Evolutionary conservation across 257 asterid species (phyloP).

Genomic region (Forsythia suspensa): DNA sequence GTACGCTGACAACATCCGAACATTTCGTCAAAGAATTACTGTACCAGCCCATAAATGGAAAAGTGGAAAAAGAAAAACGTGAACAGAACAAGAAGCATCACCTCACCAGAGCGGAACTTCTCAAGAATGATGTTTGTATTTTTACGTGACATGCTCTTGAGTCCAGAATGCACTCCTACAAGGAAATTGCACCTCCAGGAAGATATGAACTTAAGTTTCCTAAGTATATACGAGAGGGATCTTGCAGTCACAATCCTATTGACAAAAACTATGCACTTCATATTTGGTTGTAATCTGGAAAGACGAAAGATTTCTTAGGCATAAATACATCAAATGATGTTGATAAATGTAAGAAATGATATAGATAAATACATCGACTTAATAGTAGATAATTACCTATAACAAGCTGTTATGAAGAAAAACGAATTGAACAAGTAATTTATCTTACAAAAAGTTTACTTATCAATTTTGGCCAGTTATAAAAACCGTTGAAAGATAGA

Average conservation of each 20-base stretch:
- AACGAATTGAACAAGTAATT: not conserved
- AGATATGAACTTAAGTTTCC: conserved; percentile 58
- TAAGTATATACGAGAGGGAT: conserved; percentile 68
- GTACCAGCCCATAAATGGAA: not conserved
- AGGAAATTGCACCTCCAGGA: conserved; percentile 89
- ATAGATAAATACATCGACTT: conserved; percentile 1
- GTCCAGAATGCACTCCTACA: conserved; percentile 83
- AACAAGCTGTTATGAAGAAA: not conserved
- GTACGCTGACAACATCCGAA: conserved; percentile 16
- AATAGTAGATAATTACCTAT: not conserved
- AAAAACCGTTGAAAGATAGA: not conserved
- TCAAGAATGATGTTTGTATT: conserved; percentile 63
- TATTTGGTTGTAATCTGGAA: conserved; percentile 80
- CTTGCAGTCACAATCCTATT: conserved; percentile 92
- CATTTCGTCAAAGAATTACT: not conserved
- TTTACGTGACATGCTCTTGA: conserved; percentile 63
- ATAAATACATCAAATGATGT: conserved; percentile 5
- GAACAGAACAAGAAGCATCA: conserved; percentile 33
- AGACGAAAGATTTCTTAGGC: conserved; percentile 21
- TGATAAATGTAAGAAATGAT: not conserved
- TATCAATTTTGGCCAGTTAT: not conserved
- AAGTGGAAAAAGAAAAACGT: conserved; percentile 14
- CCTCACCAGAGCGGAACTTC: conserved; percentile 95
- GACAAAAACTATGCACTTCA: conserved; percentile 94
- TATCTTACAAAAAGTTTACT: not conserved